Conservation (phyloP, 768 basidiomycete genomes). For the Atractiella rhizophila region DNA sequence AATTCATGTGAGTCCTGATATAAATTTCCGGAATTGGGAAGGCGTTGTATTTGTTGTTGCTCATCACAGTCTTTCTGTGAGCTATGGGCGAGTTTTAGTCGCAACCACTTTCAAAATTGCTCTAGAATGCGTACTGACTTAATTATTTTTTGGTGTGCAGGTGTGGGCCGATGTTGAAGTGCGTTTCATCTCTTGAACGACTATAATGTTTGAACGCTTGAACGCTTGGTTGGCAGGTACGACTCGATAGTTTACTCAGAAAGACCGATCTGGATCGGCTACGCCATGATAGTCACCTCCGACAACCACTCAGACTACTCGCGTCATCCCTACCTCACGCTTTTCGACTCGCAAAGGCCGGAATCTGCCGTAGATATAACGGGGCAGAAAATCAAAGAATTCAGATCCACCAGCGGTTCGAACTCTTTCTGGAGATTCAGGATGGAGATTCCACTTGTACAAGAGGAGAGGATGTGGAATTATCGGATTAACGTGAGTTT, state of each 20-base stretch:
- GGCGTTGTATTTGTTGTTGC: no score
- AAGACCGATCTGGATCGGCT: constrained; percentile 66
- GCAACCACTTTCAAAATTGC: neutral
- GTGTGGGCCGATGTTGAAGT: neutral
- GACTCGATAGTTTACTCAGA: constrained; percentile 39
- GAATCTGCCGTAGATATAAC: neutral
- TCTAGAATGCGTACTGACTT: neutral
- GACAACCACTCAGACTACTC: constrained; percentile 56
- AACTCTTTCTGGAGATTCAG: constrained; percentile 88
- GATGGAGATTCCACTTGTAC: constrained; percentile 48
- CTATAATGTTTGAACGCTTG: constrained; percentile 1
- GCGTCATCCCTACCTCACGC: constrained; percentile 40
- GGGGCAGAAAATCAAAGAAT: constrained; percentile 15
- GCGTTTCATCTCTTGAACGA: constrained; percentile 1
- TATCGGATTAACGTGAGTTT: constrained; percentile 58
- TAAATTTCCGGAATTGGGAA: neutral
- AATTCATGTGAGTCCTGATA: neutral
- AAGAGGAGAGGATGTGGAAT: constrained; percentile 43
- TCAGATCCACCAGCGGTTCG: constrained; percentile 29
- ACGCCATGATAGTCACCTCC: constrained; percentile 62
- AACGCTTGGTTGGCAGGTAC: constrained; percentile 13
- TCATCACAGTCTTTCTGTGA: no score
- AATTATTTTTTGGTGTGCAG: neutral
- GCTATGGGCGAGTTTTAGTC: no score
- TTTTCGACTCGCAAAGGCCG: constrained; percentile 42